Percentiles rank a stretch among this genome's conserved stretches.
Conservation (phyloP, 2,329 filamentous ascomycete species). For the Venturia carpophila region DNA sequence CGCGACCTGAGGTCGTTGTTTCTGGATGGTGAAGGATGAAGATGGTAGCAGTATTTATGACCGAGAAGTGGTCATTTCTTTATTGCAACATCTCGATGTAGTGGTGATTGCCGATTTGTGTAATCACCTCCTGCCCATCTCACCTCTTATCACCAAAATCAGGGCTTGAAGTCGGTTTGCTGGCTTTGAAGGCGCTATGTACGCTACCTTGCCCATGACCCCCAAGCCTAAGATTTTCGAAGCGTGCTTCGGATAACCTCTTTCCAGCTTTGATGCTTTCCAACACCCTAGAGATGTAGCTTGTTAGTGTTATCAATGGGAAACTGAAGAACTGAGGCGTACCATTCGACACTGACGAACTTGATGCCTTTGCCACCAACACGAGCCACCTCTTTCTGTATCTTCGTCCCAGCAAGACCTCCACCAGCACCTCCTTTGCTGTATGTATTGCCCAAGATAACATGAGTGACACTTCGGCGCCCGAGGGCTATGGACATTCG, state of each 20-base stretch:
- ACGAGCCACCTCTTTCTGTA: conserved; percentile 69
- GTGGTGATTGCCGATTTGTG: not conserved
- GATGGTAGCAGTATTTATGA: not conserved
- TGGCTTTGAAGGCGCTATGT: conserved; percentile 8
- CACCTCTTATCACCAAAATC: not conserved
- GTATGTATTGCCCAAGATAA: conserved; percentile 63
- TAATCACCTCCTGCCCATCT: not conserved
- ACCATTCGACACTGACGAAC: conserved; percentile 78
- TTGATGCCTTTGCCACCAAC: conserved; percentile 63
- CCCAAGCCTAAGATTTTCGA: conserved; percentile 33
- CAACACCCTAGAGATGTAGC: conserved; percentile 53
- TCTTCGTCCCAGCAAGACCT: conserved; percentile 66
- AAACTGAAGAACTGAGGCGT: conserved; percentile 21
- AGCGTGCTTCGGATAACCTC: conserved; percentile 66
- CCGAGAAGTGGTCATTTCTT: not conserved
- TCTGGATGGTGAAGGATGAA: not conserved
- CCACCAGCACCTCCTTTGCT: conserved; percentile 53
- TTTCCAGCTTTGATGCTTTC: conserved; percentile 72
- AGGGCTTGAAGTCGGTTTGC: conserved; percentile 7
- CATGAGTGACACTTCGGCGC: conserved; percentile 71
- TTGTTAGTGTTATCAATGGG: conserved; percentile 21
- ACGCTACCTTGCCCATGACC: conserved; percentile 16
- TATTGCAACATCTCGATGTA: not conserved
- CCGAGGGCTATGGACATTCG: conserved; percentile 62
- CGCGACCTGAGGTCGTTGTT: not conserved